phyloP scores from a whole-genome alignment of 2,329 filamentous ascomycete species.

The Botrytis galanthina region DNA sequence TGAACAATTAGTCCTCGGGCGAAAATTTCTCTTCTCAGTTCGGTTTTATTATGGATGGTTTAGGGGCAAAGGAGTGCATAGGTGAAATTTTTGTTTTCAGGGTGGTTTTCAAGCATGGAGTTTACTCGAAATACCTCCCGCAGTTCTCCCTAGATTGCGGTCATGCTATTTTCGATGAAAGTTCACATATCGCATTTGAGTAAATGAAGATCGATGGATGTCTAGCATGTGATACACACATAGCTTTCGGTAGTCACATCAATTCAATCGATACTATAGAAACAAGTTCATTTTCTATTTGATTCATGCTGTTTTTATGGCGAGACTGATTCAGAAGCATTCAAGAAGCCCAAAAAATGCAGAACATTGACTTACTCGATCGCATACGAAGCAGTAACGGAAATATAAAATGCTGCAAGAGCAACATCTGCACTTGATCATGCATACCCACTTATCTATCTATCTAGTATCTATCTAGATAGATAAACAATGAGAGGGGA shows the following conservation, averaged over 20 bases:
- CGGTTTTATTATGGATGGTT: slow-evolving; percentile 35
- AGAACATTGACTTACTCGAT: background rate
- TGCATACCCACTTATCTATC: background rate
- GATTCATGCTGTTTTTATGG: background rate
- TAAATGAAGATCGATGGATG: background rate
- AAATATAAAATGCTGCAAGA: background rate
- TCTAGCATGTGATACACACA: background rate
- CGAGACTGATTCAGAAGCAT: background rate
- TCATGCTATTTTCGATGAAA: background rate
- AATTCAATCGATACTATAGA: background rate
- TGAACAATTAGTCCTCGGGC: slow-evolving; percentile 25
- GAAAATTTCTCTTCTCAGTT: slow-evolving; percentile 28
- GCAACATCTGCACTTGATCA: background rate
- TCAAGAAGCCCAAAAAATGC: background rate
- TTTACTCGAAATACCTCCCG: slow-evolving; percentile 4
- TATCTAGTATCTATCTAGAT: no score
- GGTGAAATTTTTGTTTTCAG: slow-evolving; percentile 8
- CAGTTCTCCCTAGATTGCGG: background rate
- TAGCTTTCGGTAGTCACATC: background rate
- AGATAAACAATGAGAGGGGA: no score
- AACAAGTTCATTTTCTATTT: background rate
- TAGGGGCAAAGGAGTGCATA: slow-evolving; percentile 28
- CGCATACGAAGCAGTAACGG: background rate
- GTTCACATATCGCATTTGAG: background rate
- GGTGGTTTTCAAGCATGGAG: slow-evolving; percentile 3